A percentile compares a stretch with the other conserved stretches of the same genome.
Conservation (phyloP, 768 basidiomycete species). For the Termitomyces sp. region DNA sequence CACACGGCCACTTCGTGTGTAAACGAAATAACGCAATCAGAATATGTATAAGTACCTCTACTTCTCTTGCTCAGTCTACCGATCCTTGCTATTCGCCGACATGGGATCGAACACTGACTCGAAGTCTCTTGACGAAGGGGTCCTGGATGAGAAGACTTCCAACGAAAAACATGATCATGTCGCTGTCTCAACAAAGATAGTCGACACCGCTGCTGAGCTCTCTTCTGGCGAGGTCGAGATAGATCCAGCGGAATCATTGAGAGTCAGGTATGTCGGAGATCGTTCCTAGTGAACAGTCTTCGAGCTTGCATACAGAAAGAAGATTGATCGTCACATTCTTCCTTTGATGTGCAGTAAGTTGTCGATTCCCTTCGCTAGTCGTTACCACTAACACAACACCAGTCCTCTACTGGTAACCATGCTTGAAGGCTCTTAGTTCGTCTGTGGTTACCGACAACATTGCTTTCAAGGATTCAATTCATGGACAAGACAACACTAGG, state of each 20-base stretch:
- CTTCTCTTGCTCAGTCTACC: background rate
- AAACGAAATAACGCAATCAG: background rate
- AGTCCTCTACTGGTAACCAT: conserved; percentile 52
- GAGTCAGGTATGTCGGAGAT: conserved; percentile 38
- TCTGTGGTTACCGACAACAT: background rate
- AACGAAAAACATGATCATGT: conserved; percentile 29
- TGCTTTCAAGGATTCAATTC: conserved; percentile 55
- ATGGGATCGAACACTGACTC: background rate
- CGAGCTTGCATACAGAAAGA: conserved; percentile 28
- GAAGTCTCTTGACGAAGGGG: conserved; percentile 35
- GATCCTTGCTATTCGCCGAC: background rate
- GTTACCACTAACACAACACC: background rate
- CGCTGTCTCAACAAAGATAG: conserved; percentile 39
- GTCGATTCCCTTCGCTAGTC: background rate
- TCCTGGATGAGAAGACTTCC: conserved; percentile 13
- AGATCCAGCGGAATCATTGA: conserved; percentile 45
- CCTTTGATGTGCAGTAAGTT: conserved; percentile 67
- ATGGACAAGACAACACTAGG: conserved; percentile 77
- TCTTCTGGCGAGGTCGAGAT: conserved; percentile 41
- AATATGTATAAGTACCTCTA: background rate
- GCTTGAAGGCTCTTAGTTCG: too few relatives aligned
- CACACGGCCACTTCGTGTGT: background rate
- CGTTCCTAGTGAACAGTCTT: background rate
- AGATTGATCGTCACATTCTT: conserved; percentile 64
- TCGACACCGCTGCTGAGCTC: conserved; percentile 61